Evolutionary conservation across 1,139 yeast species (phyloP).

Genomic region (Pichia terricola): DNA sequence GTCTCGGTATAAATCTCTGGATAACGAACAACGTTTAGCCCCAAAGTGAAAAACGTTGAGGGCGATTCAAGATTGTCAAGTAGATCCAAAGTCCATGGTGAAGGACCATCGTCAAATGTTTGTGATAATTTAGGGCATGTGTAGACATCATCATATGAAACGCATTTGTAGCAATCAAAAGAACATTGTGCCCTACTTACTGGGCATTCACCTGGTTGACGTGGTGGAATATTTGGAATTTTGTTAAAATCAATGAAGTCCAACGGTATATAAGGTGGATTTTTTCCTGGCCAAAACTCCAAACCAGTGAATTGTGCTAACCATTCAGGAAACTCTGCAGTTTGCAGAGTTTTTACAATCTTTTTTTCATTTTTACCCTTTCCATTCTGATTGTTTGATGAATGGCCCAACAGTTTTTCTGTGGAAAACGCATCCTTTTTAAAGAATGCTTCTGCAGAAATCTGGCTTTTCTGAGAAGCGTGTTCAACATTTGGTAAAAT

Average conservation of each 20-base stretch:
- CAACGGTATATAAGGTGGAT: slow-evolving; percentile 81
- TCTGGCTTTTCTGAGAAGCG: too few species aligned
- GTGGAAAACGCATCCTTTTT: too few species aligned
- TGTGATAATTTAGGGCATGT: slow-evolving; percentile 72
- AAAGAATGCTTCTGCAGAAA: too few species aligned
- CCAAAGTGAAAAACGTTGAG: slow-evolving; percentile 78
- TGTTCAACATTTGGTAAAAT: too few species aligned
- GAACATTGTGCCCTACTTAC: slow-evolving; percentile 51
- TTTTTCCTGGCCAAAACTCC: slow-evolving; percentile 69
- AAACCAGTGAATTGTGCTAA: slow-evolving; percentile 64
- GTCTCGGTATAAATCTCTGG: slow-evolving; percentile 64
- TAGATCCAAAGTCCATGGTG: slow-evolving; percentile 55
- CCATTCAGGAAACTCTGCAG: slow-evolving; percentile 59
- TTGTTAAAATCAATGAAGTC: slow-evolving; percentile 52
- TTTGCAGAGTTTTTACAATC: not conserved
- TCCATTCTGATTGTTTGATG: too few species aligned
- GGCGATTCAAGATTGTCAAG: slow-evolving; percentile 42
- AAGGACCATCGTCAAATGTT: slow-evolving; percentile 94
- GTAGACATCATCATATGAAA: slow-evolving; percentile 65
- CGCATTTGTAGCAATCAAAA: slow-evolving; percentile 79
- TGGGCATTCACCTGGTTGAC: slow-evolving; percentile 55
- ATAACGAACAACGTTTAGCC: slow-evolving; percentile 63
- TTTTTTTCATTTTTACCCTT: not conserved
- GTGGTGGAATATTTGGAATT: slow-evolving; percentile 41
- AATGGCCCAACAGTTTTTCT: too few species aligned